Base-by-base conservation (phyloP, 768 basidiomycete species). In the Tulasnella sp. region DNA sequence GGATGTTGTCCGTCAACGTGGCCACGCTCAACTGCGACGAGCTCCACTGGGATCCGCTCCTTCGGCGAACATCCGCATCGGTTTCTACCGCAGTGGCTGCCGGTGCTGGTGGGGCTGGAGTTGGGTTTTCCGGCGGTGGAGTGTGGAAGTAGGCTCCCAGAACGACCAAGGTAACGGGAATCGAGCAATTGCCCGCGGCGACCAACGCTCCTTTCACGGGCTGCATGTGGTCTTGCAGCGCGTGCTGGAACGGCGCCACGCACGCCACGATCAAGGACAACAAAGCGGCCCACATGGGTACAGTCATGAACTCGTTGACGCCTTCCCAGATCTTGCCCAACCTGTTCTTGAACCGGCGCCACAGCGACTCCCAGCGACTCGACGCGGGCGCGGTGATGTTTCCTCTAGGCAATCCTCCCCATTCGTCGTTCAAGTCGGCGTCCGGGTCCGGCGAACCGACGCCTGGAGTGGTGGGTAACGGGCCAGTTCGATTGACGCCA, bases 111-210 rank as follows among this genome's bases (percentile, higher is more conserved):
- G n/a, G n/a, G n/a, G 77, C 87, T 85, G 44, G 40, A 24, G 44
- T 40, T 37, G 20, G 73, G 24, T 44, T 46, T 42, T 28, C 28
- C 72, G 58, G 41, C 20, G 76, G 78, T 22, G 80, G 64, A 5
- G 77, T 76, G 60, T 82, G 93, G 86, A 97, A 97, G 88, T 97
- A 98, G 20, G 94, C 96, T 16, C 97, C 97, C 64, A 98, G 91
- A 8, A 98, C 96, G 79, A 98, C 89, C 37, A 98, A 88, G 2
- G 97, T 98, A 40, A 98, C 84, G 0, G 97, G 97, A 81, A 98
- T 93, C 12, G 93, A 92, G 81, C 94, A 95, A 81, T 89, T 91
- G 1, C 96, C 94, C 0, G 93, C 91, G 18, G 87, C 86, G 1
- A 87, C 88, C 75, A 96, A 85, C 0, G 94, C 93, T 41, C 91